Conservation (phyloP, 441 rosid genomes). For the Syzygium syzygioides region DNA sequence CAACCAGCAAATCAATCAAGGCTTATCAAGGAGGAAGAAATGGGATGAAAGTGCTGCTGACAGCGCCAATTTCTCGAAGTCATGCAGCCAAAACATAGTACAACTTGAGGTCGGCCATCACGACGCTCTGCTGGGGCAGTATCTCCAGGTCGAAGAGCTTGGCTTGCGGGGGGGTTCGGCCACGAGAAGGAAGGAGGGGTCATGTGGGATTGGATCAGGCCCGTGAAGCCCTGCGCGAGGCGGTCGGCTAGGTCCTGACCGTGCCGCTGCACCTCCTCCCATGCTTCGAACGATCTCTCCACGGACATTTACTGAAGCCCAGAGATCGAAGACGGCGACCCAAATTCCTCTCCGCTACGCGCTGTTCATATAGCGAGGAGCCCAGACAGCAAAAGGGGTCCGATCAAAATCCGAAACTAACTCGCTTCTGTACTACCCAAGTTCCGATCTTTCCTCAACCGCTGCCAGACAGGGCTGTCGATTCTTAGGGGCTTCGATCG, state of each 20-base stretch:
- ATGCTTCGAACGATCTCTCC: constrained; percentile 81
- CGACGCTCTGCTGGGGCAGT: constrained; percentile 38
- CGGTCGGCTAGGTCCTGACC: constrained; percentile 87
- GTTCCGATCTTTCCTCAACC: no score
- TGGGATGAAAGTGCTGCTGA: not conserved
- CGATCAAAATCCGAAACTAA: not conserved
- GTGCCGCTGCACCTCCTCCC: constrained; percentile 79
- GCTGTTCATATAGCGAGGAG: not conserved
- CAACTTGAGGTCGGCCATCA: constrained; percentile 33
- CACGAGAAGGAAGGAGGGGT: constrained; percentile 71
- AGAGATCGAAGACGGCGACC: not conserved
- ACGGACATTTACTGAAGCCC: constrained; percentile 40
- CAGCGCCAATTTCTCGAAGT: not conserved
- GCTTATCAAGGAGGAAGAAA: not conserved
- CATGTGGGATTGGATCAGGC: constrained; percentile 71
- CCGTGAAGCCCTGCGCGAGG: constrained; percentile 83
- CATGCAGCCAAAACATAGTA: not conserved
- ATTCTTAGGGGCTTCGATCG: no score
- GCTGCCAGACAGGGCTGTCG: no score
- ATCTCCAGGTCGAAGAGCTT: constrained; percentile 66
- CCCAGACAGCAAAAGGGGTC: not conserved
- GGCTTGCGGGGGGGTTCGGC: constrained; percentile 52
- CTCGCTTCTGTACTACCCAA: not conserved
- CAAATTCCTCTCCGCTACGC: not conserved
- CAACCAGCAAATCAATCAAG: not conserved